Conservation (phyloP, 306 rosid genomes). For the Cucurbita moschata region DNA sequence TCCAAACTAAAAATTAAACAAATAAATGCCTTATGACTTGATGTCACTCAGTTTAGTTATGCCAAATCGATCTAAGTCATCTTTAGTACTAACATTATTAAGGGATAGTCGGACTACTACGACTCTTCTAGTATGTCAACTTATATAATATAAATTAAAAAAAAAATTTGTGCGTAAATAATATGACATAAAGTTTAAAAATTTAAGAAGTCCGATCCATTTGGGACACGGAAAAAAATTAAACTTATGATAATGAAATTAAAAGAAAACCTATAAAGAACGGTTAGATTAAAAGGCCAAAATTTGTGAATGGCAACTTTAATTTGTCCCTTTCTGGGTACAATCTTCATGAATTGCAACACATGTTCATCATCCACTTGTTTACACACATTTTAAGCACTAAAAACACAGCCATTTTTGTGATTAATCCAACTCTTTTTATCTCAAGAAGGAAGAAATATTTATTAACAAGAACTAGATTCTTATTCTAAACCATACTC, state of each 20-base stretch:
- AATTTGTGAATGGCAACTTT: neutral
- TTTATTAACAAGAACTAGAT: neutral
- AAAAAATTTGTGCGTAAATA: neutral
- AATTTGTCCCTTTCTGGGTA: neutral
- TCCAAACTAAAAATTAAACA: too few relatives aligned
- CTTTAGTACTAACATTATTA: neutral
- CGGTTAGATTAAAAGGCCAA: too few relatives aligned
- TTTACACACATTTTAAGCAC: neutral
- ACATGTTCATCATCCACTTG: neutral
- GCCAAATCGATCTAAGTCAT: neutral
- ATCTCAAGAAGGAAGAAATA: neutral
- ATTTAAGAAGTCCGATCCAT: neutral
- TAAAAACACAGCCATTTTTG: neutral
- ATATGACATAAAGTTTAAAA: neutral
- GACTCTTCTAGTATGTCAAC: neutral
- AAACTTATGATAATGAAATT: neutral
- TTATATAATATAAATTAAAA: neutral
- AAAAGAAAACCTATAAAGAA: neutral
- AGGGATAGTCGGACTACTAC: neutral
- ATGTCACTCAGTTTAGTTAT: neutral
- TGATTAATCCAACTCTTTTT: neutral
- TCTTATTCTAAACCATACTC: neutral
- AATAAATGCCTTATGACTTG: neutral
- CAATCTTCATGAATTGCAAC: slow-evolving; percentile 3
- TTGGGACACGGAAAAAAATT: neutral